Evolutionary conservation across 2,329 filamentous ascomycete genomes (phyloP).

Genomic region (Paecilomyces fulvus): DNA sequence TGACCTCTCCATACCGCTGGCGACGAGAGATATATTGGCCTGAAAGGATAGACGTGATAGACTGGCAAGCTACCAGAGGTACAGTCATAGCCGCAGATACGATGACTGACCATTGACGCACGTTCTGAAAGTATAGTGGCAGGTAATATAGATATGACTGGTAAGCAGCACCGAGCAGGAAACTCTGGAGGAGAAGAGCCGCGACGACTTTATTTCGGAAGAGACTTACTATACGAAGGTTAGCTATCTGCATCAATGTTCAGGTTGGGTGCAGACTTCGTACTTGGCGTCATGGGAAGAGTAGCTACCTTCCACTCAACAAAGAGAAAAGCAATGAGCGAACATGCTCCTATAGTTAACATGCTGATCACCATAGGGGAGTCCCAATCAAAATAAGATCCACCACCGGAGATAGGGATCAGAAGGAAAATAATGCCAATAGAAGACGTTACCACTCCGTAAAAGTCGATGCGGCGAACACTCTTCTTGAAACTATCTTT

Average conservation of each 20-base stretch:
- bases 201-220: conserved; percentile 48
- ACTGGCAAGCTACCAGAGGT: conserved; percentile 43
- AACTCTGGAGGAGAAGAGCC: conserved; percentile 50
- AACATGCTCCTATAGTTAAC: conserved; percentile 43
- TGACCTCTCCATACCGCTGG: conserved; percentile 52
- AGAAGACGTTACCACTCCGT: conserved; percentile 47
- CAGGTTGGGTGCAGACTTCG: conserved; percentile 3
- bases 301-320: conserved; percentile 48
- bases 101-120: conserved; percentile 36
- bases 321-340: conserved; percentile 43
- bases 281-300: conserved; percentile 51
- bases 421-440: conserved; percentile 52
- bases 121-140: conserved; percentile 55
- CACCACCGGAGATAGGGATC: conserved; percentile 56
- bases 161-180: conserved; percentile 53
- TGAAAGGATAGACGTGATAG: conserved; percentile 29
- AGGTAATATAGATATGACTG: conserved; percentile 54
- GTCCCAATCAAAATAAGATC: conserved; percentile 48
- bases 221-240: conserved; percentile 28
- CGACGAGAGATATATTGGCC: conserved; percentile 51
- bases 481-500: conserved; percentile 41
- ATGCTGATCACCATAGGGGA: conserved; percentile 53
- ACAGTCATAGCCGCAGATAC: conserved; percentile 45
- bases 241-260: neutral
- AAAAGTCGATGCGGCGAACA: conserved; percentile 50